Evolutionary conservation across 495 filamentous ascomycete genomes (phyloP), one percentile per base, ranked within the genome.

Genomic region (Platismatia glauca): DNA sequence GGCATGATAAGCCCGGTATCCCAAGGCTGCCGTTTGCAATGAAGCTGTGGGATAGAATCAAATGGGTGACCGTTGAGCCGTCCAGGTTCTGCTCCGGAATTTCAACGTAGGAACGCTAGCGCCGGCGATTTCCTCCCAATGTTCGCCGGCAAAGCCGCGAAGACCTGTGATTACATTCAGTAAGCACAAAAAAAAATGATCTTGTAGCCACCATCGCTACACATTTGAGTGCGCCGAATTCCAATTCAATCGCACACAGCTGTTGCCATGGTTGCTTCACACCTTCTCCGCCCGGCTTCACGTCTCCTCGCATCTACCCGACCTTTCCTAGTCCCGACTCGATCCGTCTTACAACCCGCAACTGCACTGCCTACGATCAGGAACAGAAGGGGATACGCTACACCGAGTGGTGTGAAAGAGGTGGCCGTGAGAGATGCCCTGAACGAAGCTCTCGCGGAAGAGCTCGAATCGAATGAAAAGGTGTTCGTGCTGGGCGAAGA

Each of bases 361-460:
- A 71, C 75, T 56, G 77, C 77, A 62, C 68, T 77, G 61, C 80
- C 81, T 63, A 75, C 79, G 58, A 70, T 77, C 53, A 61, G 73
- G 67, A 74, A 71, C 63, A 64, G 69, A 64, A 76, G 79, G 61
- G 75, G 71, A 56, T 82, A 81, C 69, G 79, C 80, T 29, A 77
- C 79, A 35, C 77, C 78, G 61, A 80, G 78, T 69, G 88, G 88
- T 48, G 74, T 77, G 64, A 97, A 96, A 80, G 89, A 98, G 71
- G 90, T 96, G 76, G 95, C 94, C 52, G 94, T 97, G 68, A 84
- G 94, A 78, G 94, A 98, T 73, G 94, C 94, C 63, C 76, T 98
- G 73, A 98, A 98, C 75, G 94, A 98, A 77, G 94, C 94, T 50
- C 85, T 98, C 74, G 89, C 92, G 34, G 94, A 98, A 80, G 94